A percentile compares a stretch with the other conserved stretches of the same genome.
Evolutionary conservation across 1,284 basidiomycete species (phyloP).

Genomic region (Ustilago sp.): DNA sequence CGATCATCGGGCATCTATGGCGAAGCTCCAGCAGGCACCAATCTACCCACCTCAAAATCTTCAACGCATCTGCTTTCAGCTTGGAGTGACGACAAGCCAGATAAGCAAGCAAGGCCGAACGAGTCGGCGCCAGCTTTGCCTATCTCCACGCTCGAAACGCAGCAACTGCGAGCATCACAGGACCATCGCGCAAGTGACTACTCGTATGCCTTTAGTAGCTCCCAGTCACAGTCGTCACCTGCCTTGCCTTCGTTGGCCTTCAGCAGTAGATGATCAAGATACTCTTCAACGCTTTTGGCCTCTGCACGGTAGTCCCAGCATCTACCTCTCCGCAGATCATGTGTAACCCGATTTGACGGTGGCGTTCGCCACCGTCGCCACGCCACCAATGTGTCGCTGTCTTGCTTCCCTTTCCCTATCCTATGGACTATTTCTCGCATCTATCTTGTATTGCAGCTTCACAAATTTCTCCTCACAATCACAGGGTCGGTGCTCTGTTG

Average conservation of each 20-base stretch:
- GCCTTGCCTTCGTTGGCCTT: conserved; percentile 23
- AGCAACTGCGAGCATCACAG: not conserved
- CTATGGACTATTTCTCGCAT: not conserved
- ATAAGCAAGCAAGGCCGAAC: not conserved
- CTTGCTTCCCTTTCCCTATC: no score
- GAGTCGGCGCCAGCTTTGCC: conserved; percentile 13
- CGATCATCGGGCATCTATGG: conserved; percentile 45
- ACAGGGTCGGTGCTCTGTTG: conserved; percentile 42
- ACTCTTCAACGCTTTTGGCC: no score
- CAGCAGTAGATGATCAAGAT: conserved; percentile 2
- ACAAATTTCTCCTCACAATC: conserved; percentile 1
- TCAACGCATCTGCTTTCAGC: conserved; percentile 14
- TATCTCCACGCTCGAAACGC: conserved; percentile 1
- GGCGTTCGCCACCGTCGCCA: no score
- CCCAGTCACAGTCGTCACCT: conserved; percentile 35
- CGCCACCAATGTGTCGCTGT: no score
- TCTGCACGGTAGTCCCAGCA: not conserved
- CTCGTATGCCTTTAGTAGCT: not conserved
- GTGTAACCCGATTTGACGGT: not conserved
- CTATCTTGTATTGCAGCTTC: not conserved
- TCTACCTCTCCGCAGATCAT: not conserved
- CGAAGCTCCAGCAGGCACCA: not conserved
- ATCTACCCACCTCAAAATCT: conserved; percentile 6
- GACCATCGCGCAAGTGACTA: not conserved
- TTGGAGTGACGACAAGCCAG: not conserved